Evolutionary conservation across 495 filamentous ascomycete species (phyloP).

Genomic region (Articulospora tetracladia): DNA sequence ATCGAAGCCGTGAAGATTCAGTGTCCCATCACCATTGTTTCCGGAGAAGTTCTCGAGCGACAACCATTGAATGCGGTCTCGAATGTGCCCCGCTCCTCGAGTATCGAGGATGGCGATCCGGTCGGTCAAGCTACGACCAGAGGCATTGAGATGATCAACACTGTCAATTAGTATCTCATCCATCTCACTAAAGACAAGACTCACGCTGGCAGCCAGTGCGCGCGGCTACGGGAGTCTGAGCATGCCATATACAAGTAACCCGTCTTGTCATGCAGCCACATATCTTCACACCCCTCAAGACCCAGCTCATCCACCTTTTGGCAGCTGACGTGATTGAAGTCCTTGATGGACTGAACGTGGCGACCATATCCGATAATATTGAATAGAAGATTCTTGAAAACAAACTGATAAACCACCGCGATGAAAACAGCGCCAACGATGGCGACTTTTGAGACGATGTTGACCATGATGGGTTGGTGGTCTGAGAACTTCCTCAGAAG

Average conservation of each 20-base stretch:
- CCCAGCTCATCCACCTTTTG: slow-evolving; percentile 29
- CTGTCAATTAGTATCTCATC: slow-evolving; percentile 3
- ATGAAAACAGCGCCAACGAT: slow-evolving; percentile 9
- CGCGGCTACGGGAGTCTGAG: slow-evolving; percentile 23
- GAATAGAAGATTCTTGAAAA: slow-evolving; percentile 19
- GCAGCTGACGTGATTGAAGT: slow-evolving; percentile 30
- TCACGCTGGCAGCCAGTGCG: slow-evolving; percentile 28
- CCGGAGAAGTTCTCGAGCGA: slow-evolving; percentile 23
- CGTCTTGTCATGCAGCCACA: slow-evolving; percentile 34
- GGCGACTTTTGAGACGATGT: slow-evolving; percentile 6
- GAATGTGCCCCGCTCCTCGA: slow-evolving; percentile 24
- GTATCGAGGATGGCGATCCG: slow-evolving; percentile 34
- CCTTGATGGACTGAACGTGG: slow-evolving; percentile 26
- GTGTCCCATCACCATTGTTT: slow-evolving; percentile 23
- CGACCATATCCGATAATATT: slow-evolving; percentile 27
- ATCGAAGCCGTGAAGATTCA: slow-evolving; percentile 34
- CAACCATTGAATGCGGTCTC: slow-evolving; percentile 25
- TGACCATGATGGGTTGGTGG: slow-evolving; percentile 8
- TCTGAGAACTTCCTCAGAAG: too few species aligned
- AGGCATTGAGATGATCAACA: slow-evolving; percentile 19
- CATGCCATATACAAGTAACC: slow-evolving; percentile 36
- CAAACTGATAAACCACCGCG: slow-evolving; percentile 21
- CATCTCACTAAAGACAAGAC: neutral
- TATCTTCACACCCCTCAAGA: slow-evolving; percentile 36
- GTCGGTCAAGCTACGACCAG: slow-evolving; percentile 16